Base-by-base conservation (phyloP, 2,329 filamentous ascomycete genomes). In the Penicillium sp. region DNA sequence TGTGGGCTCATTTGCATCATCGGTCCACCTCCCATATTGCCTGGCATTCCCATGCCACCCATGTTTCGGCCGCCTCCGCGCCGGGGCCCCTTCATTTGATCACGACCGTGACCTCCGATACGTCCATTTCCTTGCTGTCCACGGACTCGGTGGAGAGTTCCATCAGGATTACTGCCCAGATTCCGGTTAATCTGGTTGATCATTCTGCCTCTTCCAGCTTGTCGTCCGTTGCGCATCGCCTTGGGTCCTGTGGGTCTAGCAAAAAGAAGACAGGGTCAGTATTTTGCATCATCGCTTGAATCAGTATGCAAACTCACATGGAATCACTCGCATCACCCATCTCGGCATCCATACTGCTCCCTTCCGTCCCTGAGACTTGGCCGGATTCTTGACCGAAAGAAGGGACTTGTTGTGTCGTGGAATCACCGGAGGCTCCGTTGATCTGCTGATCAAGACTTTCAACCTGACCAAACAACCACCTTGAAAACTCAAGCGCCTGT, bases 401-500 rank as follows among this genome's bases (percentile, higher is more conserved):
- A 45, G 49, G 49, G 8, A 52, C 49, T 48, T 35, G 50, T 37
- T 58, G 52, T 22, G 48, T 27, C 19, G 45, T 16, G 24, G 47
- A 45, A 26, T 67, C 63, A 50, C 57, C 62, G 24, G 65, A 52
- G 10, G 55, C 48, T 60, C 84, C 84, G 63, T 86, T 87, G 57
- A 87, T 68, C 71, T 88, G 85, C 48, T 80, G 78, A 68, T 88
- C 86, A 60, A 95, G 80, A 13, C 78, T 62, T 46, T 89, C 85
- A 59, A 96, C 88, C 73, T 96, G 90, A 54, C 92, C 85, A 71
- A 98, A 98, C n/a, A 99, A 80, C 95, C 95, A 99, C 71, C 83
- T 84, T 60, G 93, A 87, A 72, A 99, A 98, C 53, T 93, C 88
- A 60, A 85, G 85, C 8, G 91, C 91, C 63, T 87, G 88, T 50